Evolutionary conservation across 768 basidiomycete species (phyloP), one percentile per base, ranked within the genome.

Genomic region (Harrya chromipes): DNA sequence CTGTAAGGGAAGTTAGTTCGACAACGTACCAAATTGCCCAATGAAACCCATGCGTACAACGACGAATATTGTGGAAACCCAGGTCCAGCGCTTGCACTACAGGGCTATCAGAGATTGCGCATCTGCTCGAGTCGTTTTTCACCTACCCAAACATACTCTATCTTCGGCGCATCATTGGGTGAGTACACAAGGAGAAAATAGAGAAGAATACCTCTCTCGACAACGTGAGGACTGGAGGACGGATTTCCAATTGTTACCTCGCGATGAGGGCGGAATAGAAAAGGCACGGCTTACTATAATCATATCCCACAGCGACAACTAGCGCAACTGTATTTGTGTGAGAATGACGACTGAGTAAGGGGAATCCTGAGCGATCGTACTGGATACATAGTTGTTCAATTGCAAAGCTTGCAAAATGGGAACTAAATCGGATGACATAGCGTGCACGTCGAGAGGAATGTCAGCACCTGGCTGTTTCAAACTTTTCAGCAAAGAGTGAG

Each of bases 31-130:
- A 10, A 12, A 27, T 2, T 16, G 27, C 9, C 21, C 33, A 5
- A 40, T 9, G 19, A 33, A 14, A 2, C 4, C 4, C 10, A 20
- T n/a, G 47, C 59, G 9, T 21, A 60, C 59, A 1, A 62, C 1
- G 11, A 59, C 8, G 27, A 62, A 60, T 1, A 62, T 1, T 1
- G 40, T 33, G 4, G 59, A 62, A 11, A 62, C 49, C 38, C 27
- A 43, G 38, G 56, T 45, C 56, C 56, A 57, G 0, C 20, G n/a
- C 23, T 21, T 45, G 8, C n/a, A 1, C 56, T 57, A 17, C 5
- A 4, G 0, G 6, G 16, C 9, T 10, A 8, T 49, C 9, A 49
- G 16, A 1, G 8, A n/a, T 13, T 7, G 2, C 0, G 11, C n/a
- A 4, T 5, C 2, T 7, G 17, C n/a, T 17, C 13, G 36, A 20